Conservation (phyloP, 331 rosid species). For the Malus hybrid region DNA sequence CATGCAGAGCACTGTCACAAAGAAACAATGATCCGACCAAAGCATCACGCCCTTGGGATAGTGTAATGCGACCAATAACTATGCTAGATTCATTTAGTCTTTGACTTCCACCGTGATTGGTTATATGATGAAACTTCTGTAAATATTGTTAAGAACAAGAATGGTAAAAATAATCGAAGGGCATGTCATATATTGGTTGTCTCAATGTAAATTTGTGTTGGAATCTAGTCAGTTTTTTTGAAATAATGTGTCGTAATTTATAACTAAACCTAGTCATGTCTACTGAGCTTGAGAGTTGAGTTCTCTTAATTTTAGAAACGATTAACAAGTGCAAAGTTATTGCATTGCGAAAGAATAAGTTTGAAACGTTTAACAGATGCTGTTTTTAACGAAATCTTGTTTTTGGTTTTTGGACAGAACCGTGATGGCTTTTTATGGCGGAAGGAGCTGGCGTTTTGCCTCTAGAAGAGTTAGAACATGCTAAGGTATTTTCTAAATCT, state of each 20-base stretch:
- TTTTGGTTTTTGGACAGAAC: slow-evolving; percentile 49
- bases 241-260: not conserved
- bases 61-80: slow-evolving; percentile 41
- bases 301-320: not conserved
- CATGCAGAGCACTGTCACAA: slow-evolving; percentile 93
- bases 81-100: not conserved
- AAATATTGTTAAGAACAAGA: not conserved
- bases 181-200: not conserved
- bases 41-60: slow-evolving; percentile 99
- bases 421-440: slow-evolving; percentile 99
- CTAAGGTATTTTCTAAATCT: slow-evolving; percentile 48
- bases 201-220: not conserved
- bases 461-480: slow-evolving; percentile 93
- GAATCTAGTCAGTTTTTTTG: not conserved
- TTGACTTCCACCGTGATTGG: slow-evolving; percentile 2
- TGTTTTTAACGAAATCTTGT: slow-evolving; percentile 16
- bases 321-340: not conserved
- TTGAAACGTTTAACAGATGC: not conserved
- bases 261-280: not conserved
- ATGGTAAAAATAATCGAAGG: not conserved
- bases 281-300: not conserved
- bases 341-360: not conserved
- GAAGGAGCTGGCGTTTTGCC: slow-evolving; percentile 97
- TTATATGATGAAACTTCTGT: not conserved
- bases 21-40: slow-evolving; percentile 81